Evolutionary conservation across 1,284 basidiomycete genomes (phyloP).

Genomic region (Leccinum insolens): DNA sequence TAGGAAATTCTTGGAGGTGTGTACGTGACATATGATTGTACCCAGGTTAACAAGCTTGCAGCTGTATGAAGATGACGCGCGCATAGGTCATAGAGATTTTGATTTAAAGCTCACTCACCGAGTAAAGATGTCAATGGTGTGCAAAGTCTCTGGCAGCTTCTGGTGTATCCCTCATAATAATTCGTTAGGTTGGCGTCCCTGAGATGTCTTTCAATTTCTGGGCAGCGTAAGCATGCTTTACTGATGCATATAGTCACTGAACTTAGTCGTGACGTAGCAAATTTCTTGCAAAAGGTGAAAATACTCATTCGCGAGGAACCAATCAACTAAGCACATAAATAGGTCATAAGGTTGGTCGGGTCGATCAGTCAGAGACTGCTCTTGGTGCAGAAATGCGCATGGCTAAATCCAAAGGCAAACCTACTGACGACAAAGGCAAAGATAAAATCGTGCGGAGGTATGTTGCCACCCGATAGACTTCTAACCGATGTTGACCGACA

Average conservation of each 20-base stretch:
- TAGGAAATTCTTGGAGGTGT: conserved; percentile 74
- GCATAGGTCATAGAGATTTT: conserved; percentile 89
- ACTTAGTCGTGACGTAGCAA: conserved; percentile 47
- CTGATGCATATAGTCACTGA: conserved; percentile 9
- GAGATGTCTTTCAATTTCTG: conserved; percentile 94
- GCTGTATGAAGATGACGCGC: conserved; percentile 95
- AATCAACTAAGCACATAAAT: conserved; percentile 14
- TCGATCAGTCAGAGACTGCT: conserved; percentile 96
- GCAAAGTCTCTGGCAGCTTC: conserved; percentile 15
- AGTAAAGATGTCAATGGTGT: conserved; percentile 98
- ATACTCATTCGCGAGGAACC: not conserved
- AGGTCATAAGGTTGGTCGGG: conserved; percentile 96
- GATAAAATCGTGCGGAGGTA: conserved; percentile 84
- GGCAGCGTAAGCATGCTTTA: conserved; percentile 67
- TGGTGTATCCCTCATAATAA: conserved; percentile 9
- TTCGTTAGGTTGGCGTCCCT: conserved; percentile 86
- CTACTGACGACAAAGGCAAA: conserved; percentile 48
- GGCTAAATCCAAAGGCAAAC: conserved; percentile 70
- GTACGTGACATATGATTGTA: conserved; percentile 1
- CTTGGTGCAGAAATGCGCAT: conserved; percentile 82
- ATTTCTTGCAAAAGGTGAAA: conserved; percentile 76
- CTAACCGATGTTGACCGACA: conserved; percentile 5
- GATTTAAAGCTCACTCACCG: conserved; percentile 89
- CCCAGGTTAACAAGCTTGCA: conserved; percentile 41
- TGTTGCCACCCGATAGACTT: conserved; percentile 9